Base-by-base conservation (phyloP, 2,329 filamentous ascomycete genomes). In the Stagonosporopsis vannaccii region DNA sequence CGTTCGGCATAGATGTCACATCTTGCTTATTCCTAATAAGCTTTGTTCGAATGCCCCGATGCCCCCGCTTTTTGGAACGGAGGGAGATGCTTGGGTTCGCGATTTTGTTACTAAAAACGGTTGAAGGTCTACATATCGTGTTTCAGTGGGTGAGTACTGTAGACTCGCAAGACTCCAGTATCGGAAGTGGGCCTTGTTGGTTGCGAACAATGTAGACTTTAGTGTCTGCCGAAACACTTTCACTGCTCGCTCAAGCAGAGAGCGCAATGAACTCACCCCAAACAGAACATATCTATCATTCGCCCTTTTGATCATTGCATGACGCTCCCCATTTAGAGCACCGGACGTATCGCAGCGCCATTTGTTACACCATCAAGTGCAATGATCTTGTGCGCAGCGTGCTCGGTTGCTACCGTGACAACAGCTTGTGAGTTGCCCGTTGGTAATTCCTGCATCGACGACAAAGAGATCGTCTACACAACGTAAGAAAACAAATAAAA, bases 391-490 rank as follows among this genome's bases (percentile, higher is more conserved):
- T 79, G 77, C 2, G 80, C 80, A 6, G 85, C 85, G 37, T 82
- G 80, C 78, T 89, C 87, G 11, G 85, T 82, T 17, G 81, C 85
- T 30, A 85, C 79, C 65, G 88, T 84, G 58, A 89, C 85, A 41
- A 84, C 81, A 1, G 86, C 82, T 41, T 83, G 83, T 2, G 87
- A 87, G 73, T 90, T 90, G 15, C 86, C 84, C 0, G 85, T 85
- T 2, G 86, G 81, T 67, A 89, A 90, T 87, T 58, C 83, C 84
- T 0, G 84, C 87, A 65, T 90, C 87, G 4, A 90, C 85, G n/a
- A 72, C 56, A 58, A 68, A 74, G n/a, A 69, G 45, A 30, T 71
- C 69, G 33, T 70, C 66, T 42, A 19, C 19, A 39, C 4, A 19
- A 36, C 6, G 4, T 28, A 2, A 37, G 26, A 28, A 9, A 11